Conservation (phyloP, 257 asterid species). For the Gentiana dahurica region DNA sequence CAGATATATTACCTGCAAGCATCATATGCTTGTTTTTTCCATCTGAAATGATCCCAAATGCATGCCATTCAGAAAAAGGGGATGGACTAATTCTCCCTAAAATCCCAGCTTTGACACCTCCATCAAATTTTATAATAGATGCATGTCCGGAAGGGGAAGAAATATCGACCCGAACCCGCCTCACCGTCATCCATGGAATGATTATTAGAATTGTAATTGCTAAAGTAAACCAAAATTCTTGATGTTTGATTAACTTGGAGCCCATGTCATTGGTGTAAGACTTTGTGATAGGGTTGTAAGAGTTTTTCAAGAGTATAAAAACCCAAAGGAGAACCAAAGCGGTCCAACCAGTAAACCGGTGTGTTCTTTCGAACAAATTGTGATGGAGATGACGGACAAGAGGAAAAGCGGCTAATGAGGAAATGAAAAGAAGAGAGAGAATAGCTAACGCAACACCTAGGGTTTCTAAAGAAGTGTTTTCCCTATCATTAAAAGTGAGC, state of each 20-base stretch:
- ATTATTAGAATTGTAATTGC: conserved; percentile 26
- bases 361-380: conserved; percentile 49
- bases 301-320: conserved; percentile 26
- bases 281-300: conserved; percentile 21
- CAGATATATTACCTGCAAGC: conserved; percentile 20
- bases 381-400: conserved; percentile 29
- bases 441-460: conserved; percentile 29
- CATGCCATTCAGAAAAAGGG: no score
- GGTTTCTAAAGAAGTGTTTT: conserved; percentile 28
- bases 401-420: conserved; percentile 32
- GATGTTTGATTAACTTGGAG: no score
- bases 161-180: no score
- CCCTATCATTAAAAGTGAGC: neutral
- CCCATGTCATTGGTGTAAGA: no score
- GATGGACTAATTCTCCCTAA: no score
- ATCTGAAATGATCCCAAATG: no score
- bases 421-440: conserved; percentile 32
- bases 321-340: conserved; percentile 39
- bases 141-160: no score
- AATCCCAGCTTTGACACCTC: conserved; percentile 31
- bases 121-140: conserved; percentile 23
- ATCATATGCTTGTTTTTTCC: no score
- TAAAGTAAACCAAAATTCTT: conserved; percentile 12
- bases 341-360: conserved; percentile 45
- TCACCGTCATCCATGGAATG: neutral